Evolutionary conservation across 345 rosid genomes (phyloP).

Genomic region (Rhodamnia argentea): DNA sequence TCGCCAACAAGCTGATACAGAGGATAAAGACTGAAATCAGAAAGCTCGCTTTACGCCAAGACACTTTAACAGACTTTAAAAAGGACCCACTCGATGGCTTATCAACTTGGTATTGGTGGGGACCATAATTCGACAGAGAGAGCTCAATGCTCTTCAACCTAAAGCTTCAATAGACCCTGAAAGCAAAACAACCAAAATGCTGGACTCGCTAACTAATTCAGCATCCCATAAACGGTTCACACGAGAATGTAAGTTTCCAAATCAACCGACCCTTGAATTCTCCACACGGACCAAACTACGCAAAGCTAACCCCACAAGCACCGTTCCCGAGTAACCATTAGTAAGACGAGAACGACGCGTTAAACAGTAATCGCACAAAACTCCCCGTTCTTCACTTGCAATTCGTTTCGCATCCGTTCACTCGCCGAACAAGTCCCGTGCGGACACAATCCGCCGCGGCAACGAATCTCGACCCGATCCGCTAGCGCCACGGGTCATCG

Average conservation of each 20-base stretch:
- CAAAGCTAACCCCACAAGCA: not conserved
- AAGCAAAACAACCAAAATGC: not conserved
- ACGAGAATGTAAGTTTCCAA: not conserved
- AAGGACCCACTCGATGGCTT: conserved; percentile 41
- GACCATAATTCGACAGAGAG: conserved; percentile 45
- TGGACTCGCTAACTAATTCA: not conserved
- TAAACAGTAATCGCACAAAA: not conserved
- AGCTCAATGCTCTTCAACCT: conserved; percentile 21
- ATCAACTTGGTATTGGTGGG: conserved; percentile 47
- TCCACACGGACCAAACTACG: not conserved
- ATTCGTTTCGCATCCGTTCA: not conserved
- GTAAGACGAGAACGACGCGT: not conserved
- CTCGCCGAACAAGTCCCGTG: not conserved
- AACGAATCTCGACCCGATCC: not conserved
- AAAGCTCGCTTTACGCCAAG: conserved; percentile 24
- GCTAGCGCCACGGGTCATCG: not conserved
- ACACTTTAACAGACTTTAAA: conserved; percentile 28
- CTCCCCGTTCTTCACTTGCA: too few relatives aligned
- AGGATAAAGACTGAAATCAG: conserved; percentile 16
- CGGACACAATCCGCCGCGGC: not conserved
- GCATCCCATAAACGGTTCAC: not conserved
- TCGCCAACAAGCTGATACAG: conserved; percentile 14
- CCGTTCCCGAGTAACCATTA: not conserved
- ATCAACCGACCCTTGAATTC: not conserved
- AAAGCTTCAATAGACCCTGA: not conserved